Percentiles rank a stretch among this genome's conserved stretches.
These are phyloP conservation scores for Trypanosoma brucei DNA, from an alignment of 208 protist species.

Conservation along the genomic window DNA sequence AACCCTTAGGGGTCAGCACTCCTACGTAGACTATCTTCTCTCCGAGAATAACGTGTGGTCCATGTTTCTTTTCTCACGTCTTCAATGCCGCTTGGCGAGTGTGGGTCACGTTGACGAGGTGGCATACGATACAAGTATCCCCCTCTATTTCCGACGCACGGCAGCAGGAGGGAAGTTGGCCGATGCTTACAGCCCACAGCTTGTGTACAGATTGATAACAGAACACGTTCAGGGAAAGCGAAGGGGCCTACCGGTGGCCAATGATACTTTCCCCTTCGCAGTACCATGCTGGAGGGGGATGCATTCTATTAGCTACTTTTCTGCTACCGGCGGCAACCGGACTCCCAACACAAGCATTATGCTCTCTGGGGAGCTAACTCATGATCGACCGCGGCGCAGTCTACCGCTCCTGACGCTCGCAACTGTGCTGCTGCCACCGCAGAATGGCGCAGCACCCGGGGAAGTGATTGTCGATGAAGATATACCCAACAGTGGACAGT, in stretches of 20 bases:
- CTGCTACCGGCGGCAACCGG: background rate
- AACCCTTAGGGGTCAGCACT: conserved; percentile 54
- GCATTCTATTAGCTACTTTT: conserved; percentile 55
- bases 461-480: conserved; percentile 12
- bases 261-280: conserved; percentile 29
- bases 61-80: conserved; percentile 52
- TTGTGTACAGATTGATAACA: conserved; percentile 35
- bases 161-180: conserved; percentile 37
- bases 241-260: conserved; percentile 10
- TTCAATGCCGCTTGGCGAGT: conserved; percentile 53
- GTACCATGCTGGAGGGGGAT: conserved; percentile 45
- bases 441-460: conserved; percentile 13
- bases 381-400: conserved; percentile 21
- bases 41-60: conserved; percentile 59
- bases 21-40: conserved; percentile 73
- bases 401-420: conserved; percentile 71
- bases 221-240: conserved; percentile 25
- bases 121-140: background rate
- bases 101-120: conserved; percentile 26
- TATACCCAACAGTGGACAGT: conserved; percentile 40
- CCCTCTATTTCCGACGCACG: conserved; percentile 37
- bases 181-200: conserved; percentile 35
- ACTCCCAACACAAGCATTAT: conserved; percentile 31
- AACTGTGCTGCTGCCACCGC: conserved; percentile 56
- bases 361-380: conserved; percentile 29